Conservation (phyloP, 345 rosid genomes). For the Eucalyptus marginata region DNA sequence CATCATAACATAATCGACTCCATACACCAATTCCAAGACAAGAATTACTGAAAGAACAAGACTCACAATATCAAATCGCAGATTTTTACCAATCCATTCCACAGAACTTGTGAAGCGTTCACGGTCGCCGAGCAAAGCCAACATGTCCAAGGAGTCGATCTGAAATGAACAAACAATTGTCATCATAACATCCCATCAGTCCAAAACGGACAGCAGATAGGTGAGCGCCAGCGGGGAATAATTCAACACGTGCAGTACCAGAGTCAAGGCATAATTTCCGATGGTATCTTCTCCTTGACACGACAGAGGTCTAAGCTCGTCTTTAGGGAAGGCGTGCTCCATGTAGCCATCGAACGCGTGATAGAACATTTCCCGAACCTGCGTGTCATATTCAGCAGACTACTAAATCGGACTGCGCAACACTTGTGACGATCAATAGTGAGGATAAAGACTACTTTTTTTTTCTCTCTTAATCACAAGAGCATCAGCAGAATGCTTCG, state of each 20-base stretch:
- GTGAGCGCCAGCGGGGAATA: neutral
- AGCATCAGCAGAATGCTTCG: neutral
- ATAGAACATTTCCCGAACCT: constrained; percentile 98
- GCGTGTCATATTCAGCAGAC: neutral
- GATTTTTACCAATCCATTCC: constrained; percentile 96
- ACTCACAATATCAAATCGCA: constrained; percentile 99
- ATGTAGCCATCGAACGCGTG: constrained; percentile 96
- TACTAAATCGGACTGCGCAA: neutral
- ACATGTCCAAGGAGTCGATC: constrained; percentile 90
- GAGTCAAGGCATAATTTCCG: constrained; percentile 93
- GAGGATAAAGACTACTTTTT: neutral
- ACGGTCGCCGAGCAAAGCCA: constrained; percentile 84
- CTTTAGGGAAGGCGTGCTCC: constrained; percentile 92
- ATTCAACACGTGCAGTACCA: constrained; percentile 24
- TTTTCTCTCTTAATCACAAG: neutral
- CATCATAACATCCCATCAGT: neutral
- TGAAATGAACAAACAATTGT: constrained; percentile 7
- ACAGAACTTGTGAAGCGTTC: constrained; percentile 68
- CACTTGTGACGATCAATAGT: neutral
- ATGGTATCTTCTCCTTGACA: constrained; percentile 89
- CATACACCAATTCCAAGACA: neutral
- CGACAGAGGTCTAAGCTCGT: constrained; percentile 81
- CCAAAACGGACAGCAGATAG: neutral
- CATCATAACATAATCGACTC: neutral
- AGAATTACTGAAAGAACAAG: constrained; percentile 11